Base-by-base conservation (phyloP, 1,284 basidiomycete genomes). In the Fomitopsis pinicola region DNA sequence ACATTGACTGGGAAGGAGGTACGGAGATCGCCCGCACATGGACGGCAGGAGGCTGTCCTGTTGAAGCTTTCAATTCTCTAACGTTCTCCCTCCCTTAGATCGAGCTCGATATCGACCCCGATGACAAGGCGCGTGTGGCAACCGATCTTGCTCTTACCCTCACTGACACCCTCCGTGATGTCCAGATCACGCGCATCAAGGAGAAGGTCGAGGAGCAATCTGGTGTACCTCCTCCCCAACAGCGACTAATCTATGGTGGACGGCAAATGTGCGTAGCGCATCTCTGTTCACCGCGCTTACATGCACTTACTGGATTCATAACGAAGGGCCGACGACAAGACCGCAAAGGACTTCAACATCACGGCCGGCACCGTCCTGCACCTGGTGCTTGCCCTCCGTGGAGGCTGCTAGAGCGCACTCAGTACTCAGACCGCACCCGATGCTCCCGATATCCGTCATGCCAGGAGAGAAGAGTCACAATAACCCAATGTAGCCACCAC, bases 171-270 rank as follows among this genome's bases (percentile, higher is more conserved):
- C 17, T 56, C n/a, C 22, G 35, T 5, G 28, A 42, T 22, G 30
- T 33, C 36, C 68, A 97, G 96, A 95, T 98, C 73, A 83, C 87
- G 54, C 89, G 94, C 68, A 97, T 99, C 79, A 99, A 99, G 80
- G 96, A 98, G 82, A 92, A 94, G 75, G 95, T 99, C 36, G 97
- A 99, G 76, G 97, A 98, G 79, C 97, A 99, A 78, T 97, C 96
- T 45, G 97, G 97, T 70, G 97, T 99, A 55, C 97, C 97, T 17
- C 97, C 97, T 63, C 92, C 85, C 44, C 97, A 99, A 76, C 97
- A 99, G 75, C 87, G 97, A 63, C 78, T 99, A 69, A 99, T 99
- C 75, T 98, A 92, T 75, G 80, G 87, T 70, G 97, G 97, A 52
- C 89, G 97, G 75, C 97, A 98, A 72, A 92, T 99, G 97, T 98